phyloP scores from a whole-genome alignment of 2,329 filamentous ascomycete genomes.

The Hypoxylon sp. region DNA sequence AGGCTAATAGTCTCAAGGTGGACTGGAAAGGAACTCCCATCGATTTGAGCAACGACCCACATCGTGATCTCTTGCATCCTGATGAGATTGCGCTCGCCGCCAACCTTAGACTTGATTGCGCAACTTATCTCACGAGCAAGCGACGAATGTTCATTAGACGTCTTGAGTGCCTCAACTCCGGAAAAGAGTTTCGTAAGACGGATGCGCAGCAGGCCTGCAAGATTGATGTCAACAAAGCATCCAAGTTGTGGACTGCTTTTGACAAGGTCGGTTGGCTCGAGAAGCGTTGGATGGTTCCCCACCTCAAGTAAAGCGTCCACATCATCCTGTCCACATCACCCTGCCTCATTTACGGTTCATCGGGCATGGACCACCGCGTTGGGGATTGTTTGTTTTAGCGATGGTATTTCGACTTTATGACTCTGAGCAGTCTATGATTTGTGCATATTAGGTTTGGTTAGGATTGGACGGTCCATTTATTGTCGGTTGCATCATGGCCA shows the following conservation, averaged over 20 bases:
- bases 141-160: slow-evolving; percentile 88
- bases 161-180: slow-evolving; percentile 74
- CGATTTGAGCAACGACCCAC: slow-evolving; percentile 80
- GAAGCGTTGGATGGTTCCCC: slow-evolving; percentile 60
- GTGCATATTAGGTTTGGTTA: slow-evolving; percentile 28
- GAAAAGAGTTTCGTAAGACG: slow-evolving; percentile 93
- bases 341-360: slow-evolving; percentile 34
- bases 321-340: neutral
- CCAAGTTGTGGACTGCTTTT: slow-evolving; percentile 90
- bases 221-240: slow-evolving; percentile 98
- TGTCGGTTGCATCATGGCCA: slow-evolving; percentile 29
- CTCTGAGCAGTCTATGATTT: slow-evolving; percentile 21
- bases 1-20: slow-evolving; percentile 80
- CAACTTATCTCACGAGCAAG: slow-evolving; percentile 93
- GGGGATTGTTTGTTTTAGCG: neutral
- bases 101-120: slow-evolving; percentile 85
- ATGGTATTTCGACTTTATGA: slow-evolving; percentile 8
- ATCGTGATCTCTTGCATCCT: slow-evolving; percentile 78
- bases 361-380: slow-evolving; percentile 43
- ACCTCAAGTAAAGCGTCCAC: slow-evolving; percentile 48
- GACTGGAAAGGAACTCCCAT: slow-evolving; percentile 89
- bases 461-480: slow-evolving; percentile 20
- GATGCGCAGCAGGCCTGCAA: slow-evolving; percentile 97
- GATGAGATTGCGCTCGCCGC: slow-evolving; percentile 84
- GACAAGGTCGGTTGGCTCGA: slow-evolving; percentile 89